Base-by-base conservation (phyloP, 345 rosid species). In the Nasturtium officinale region DNA sequence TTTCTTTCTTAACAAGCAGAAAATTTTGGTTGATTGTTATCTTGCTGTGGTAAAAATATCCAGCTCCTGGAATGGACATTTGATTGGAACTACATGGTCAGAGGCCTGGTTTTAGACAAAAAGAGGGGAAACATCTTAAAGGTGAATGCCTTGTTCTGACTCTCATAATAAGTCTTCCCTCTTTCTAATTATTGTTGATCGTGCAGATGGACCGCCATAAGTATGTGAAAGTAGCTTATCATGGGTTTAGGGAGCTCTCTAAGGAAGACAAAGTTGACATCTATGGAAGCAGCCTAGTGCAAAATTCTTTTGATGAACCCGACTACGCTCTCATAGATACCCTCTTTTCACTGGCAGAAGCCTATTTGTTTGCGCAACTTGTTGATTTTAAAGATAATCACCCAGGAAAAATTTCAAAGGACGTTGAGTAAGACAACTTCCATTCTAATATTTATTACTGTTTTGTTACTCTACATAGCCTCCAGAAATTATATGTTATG, bases 261-360 rank as follows among this genome's bases (percentile, higher is more conserved):
- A 95, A 95, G 85, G 96, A 95, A 82, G 96, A 88, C 46, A 95
- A 95, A 90, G 87, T 88, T 75, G 87, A 78, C 56, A 79, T 87
- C 35, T 95, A 95, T 43, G 99, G 99, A 43, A 90, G 62, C 76
- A 90, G 98, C 67, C 82, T 95, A 29, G 66, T 88, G 78, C 89
- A 91, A 30, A 96, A 95, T 81, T 78, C 99, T 57, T 95, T 88
- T 72, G 99, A 95, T 63, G 97, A 90, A 82, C 98, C 99, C 7
- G 92, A 91, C 74, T 95, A 91, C 68, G 99, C 96, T n/a, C 90
- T 95, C 47, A 88, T 91, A 23, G 99, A 91, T 81, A 95, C 98
- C 30, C 98, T 90, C 18, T 95, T 95, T 78, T 95, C 98, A 28
- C 80, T 95, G 73, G 99, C 99, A 29, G 99, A 90, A 80, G 96